Evolutionary conservation across 2,329 filamentous ascomycete species (phyloP).

Genomic region (Aureobasidium sp.): DNA sequence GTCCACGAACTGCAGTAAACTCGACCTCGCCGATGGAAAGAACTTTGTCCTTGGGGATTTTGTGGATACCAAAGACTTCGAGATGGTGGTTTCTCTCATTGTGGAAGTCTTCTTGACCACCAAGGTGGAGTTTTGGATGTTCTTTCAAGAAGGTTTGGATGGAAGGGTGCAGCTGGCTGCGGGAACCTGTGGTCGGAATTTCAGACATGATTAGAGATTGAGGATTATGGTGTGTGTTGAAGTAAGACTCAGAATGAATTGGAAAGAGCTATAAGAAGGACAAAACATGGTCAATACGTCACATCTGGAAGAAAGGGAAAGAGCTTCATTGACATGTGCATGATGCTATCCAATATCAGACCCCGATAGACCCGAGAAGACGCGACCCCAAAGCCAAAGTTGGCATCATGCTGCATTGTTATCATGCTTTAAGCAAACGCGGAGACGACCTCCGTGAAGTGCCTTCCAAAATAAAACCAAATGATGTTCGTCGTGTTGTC

Average conservation of each 20-base stretch:
- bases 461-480: neutral
- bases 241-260: neutral
- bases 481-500: neutral
- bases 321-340: neutral
- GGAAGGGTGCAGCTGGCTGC: no score
- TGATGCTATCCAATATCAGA: neutral
- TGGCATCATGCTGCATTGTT: neutral
- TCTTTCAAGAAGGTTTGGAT: no score
- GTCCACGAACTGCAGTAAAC: no score
- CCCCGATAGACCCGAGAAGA: neutral
- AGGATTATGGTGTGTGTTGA: neutral
- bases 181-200: no score
- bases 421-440: neutral
- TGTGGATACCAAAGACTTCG: constrained; percentile 29
- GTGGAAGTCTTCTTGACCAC: constrained; percentile 23
- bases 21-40: no score
- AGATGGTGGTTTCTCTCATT: constrained; percentile 23
- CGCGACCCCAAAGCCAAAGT: neutral
- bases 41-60: neutral
- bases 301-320: neutral
- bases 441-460: neutral
- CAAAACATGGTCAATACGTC: neutral
- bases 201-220: no score
- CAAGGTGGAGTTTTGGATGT: no score
- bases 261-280: neutral